These are phyloP conservation scores for Aspergillus persii DNA, from an alignment of 2,329 filamentous ascomycete species.

Conservation along the genomic window DNA sequence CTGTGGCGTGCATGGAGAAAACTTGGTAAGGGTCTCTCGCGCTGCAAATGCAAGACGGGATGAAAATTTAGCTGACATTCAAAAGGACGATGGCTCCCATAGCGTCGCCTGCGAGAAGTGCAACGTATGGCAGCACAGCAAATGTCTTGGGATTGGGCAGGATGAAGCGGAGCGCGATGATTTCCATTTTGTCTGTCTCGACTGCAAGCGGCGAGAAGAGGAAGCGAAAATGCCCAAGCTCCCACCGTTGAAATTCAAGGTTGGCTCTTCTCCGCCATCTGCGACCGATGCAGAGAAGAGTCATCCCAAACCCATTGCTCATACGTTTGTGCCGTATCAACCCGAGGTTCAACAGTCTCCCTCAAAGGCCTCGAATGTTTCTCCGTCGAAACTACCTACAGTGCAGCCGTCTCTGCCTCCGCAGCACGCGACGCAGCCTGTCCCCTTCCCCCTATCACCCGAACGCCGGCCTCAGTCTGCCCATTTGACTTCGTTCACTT, in stretches of 20 bases:
- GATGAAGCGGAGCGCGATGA: conserved; percentile 77
- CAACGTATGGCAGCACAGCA: conserved; percentile 96
- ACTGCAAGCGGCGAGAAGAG: conserved; percentile 69
- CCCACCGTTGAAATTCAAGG: conserved; percentile 58
- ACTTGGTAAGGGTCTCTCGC: conserved; percentile 51
- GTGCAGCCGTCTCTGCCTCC: conserved; percentile 15
- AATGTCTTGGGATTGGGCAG: conserved; percentile 78
- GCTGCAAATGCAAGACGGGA: background rate
- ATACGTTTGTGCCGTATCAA: conserved; percentile 22
- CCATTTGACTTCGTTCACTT: conserved; percentile 23
- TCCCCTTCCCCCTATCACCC: conserved; percentile 25
- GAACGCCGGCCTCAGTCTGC: conserved; percentile 29
- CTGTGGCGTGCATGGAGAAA: conserved; percentile 85
- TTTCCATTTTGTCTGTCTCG: conserved; percentile 80
- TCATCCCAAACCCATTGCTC: conserved; percentile 16
- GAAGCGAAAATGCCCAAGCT: conserved; percentile 62
- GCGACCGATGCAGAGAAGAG: conserved; percentile 20
- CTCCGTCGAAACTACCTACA: conserved; percentile 18
- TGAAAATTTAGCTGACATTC: conserved; percentile 20
- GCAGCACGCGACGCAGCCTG: conserved; percentile 12
- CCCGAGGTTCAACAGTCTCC: conserved; percentile 22
- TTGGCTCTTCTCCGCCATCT: conserved; percentile 49
- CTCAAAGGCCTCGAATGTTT: conserved; percentile 21
- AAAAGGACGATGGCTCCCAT: conserved; percentile 81
- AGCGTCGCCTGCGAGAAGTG: conserved; percentile 92